phyloP scores from a whole-genome alignment of 140 eudicot species.

The Senecio squalidus region DNA sequence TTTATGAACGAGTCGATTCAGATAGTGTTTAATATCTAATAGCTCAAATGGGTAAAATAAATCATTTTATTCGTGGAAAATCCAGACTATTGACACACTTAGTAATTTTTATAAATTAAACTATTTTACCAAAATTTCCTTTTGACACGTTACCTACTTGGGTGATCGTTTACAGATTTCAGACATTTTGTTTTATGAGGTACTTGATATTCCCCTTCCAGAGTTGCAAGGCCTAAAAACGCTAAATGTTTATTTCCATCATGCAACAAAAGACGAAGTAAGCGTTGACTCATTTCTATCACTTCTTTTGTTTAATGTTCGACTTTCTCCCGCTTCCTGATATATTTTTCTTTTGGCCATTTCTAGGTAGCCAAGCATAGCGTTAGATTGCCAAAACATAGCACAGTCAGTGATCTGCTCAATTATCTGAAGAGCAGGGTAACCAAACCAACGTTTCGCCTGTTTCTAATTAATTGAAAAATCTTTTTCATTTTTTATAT shows the following conservation, averaged over 20 bases:
- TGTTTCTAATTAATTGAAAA: neutral
- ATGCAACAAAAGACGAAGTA: conserved; percentile 85
- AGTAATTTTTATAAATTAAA: neutral
- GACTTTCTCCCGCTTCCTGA: conserved; percentile 10
- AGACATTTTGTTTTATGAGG: conserved; percentile 81
- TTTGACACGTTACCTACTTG: too few relatives aligned
- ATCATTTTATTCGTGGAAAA: too few relatives aligned
- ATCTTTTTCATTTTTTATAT: neutral
- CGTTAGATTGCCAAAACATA: conserved; percentile 79
- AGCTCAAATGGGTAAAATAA: too few relatives aligned
- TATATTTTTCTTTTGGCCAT: conserved; percentile 1
- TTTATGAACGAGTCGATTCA: neutral
- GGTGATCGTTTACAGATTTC: conserved; percentile 55
- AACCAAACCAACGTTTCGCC: too few relatives aligned
- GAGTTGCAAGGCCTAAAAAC: conserved; percentile 77
- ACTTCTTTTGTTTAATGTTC: neutral
- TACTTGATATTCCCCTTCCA: conserved; percentile 85
- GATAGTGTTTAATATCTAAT: neutral
- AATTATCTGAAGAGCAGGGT: conserved; percentile 75
- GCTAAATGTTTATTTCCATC: conserved; percentile 73
- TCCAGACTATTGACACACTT: neutral
- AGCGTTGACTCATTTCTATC: conserved; percentile 15
- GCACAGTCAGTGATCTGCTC: conserved; percentile 80
- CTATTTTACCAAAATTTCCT: neutral
- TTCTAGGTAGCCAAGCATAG: conserved; percentile 61